Evolutionary conservation across 805 yeast species (phyloP).

Genomic region (Hanseniaspora pseudoguilliermondii): DNA sequence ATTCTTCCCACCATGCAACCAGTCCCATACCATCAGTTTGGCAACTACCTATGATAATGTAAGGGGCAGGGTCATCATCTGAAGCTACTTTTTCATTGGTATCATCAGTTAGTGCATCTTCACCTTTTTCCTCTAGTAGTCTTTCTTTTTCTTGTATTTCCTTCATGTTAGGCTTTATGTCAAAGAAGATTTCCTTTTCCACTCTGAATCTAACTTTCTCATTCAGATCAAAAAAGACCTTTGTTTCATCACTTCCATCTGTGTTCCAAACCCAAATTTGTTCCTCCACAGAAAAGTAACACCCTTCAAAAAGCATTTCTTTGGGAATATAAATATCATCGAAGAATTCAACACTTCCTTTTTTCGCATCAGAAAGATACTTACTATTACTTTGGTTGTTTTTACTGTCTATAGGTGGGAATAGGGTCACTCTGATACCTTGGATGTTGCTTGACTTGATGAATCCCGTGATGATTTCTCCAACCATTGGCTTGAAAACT

Average conservation of each 20-base stretch:
- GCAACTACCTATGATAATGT: constrained; percentile 76
- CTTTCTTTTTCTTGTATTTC: constrained; percentile 32
- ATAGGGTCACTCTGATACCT: constrained; percentile 52
- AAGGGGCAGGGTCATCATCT: constrained; percentile 52
- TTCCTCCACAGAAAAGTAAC: constrained; percentile 55
- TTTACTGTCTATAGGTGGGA: constrained; percentile 7
- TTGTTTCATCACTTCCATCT: constrained; percentile 43
- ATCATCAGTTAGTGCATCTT: constrained; percentile 16
- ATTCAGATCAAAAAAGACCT: constrained; percentile 73
- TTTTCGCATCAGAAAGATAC: constrained; percentile 29
- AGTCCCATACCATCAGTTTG: constrained; percentile 96
- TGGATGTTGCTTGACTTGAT: constrained; percentile 76
- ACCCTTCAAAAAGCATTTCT: constrained; percentile 63
- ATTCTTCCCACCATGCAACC: constrained; percentile 82
- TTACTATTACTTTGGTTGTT: constrained; percentile 7
- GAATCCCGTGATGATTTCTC: constrained; percentile 89
- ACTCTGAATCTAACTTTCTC: constrained; percentile 86
- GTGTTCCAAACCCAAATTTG: constrained; percentile 86
- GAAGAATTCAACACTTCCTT: constrained; percentile 54
- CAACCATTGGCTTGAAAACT: constrained; percentile 87
- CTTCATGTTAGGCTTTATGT: constrained; percentile 61
- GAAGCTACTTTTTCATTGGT: constrained; percentile 18
- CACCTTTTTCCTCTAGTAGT: constrained; percentile 19
- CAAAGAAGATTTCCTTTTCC: constrained; percentile 76
- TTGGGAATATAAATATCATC: constrained; percentile 87